A percentile compares a stretch with the other conserved stretches of the same genome.
Evolutionary conservation across 108 stramenopile genomes (phyloP).

Genomic region (Conticribra weissflogii): DNA sequence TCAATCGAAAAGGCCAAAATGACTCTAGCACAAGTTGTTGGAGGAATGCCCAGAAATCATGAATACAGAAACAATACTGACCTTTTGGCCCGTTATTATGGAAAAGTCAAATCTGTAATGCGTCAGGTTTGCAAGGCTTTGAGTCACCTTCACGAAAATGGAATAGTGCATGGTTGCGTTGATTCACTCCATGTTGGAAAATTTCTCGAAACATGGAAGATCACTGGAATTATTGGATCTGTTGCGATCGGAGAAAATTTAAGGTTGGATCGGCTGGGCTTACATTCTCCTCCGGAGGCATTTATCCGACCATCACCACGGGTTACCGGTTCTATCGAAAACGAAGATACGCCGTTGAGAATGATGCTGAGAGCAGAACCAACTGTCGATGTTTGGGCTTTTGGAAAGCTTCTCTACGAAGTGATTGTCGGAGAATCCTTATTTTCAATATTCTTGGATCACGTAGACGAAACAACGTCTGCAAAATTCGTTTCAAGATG

Average conservation of each 20-base stretch:
- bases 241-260: slow-evolving; percentile 54
- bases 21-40: slow-evolving; percentile 62
- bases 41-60: slow-evolving; percentile 66
- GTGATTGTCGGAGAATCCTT: slow-evolving; percentile 74
- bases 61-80: slow-evolving; percentile 50
- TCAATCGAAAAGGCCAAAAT: slow-evolving; percentile 59
- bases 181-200: slow-evolving; percentile 65
- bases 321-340: slow-evolving; percentile 29
- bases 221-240: slow-evolving; percentile 56
- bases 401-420: slow-evolving; percentile 83
- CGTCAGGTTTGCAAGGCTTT: slow-evolving; percentile 67
- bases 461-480: slow-evolving; percentile 19
- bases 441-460: slow-evolving; percentile 45
- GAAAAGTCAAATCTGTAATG: slow-evolving; percentile 63
- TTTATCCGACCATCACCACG: slow-evolving; percentile 22
- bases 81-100: slow-evolving; percentile 57
- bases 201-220: slow-evolving; percentile 77
- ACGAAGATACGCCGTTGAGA: slow-evolving; percentile 17
- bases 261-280: slow-evolving; percentile 43
- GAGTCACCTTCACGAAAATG: slow-evolving; percentile 58
- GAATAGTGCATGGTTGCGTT: slow-evolving; percentile 74
- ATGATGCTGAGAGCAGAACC: slow-evolving; percentile 42
- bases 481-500: slow-evolving; percentile 35
- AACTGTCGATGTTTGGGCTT: slow-evolving; percentile 78
- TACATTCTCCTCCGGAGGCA: slow-evolving; percentile 75